Evolutionary conservation across 2,329 filamentous ascomycete genomes (phyloP), one percentile per base, ranked within the genome.

Genomic region (Colletotrichum caudatum): DNA sequence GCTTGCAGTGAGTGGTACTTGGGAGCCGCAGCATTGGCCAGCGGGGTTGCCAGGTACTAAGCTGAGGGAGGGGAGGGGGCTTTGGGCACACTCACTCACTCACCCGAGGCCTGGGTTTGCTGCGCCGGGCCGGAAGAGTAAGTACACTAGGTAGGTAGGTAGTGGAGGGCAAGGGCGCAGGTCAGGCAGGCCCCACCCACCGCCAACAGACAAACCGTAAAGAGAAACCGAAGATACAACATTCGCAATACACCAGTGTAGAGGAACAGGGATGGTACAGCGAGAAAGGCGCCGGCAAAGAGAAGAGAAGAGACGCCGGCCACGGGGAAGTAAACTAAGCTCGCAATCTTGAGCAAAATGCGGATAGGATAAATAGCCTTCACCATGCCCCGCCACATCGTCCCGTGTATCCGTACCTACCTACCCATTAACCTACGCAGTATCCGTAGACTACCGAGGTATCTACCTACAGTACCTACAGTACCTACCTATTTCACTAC

Each of bases 1-100:
- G 69, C 54, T 64, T 71, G 69, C 69, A 71, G 69, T 69, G 65
- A 64, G 69, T 69, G 65, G 57, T 64, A 70, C 58, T 39, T 66
- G 7, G 54, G 37, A 44, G 56, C 39, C 23, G 69, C 65, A 33
- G 69, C 65, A 71, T 69, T 71, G 69, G 69, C 64, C 69, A 64
- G 69, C 46, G 65, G 69, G 69, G 44, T 7, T 8, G 18, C 18
- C 20, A 44, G 41, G 44, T 64, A 63, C 37, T 39, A 39, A 39
- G 58, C 39, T 56, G 46, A 58, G 44, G 53, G 23, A n/a, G 9
- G 61, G 48, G 11, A 2, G 59, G 33, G 44, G 60, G 46, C 51
- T 23, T 56, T 56, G 53, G 53, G 53, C 53, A 37, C 53, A 37
- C 53, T 20, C 53, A 35, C 11, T 23, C 20, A n/a, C n/a, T n/a